Evolutionary conservation across 2,329 filamentous ascomycete genomes (phyloP).

Genomic region (Neopestalotiopsis rosae): DNA sequence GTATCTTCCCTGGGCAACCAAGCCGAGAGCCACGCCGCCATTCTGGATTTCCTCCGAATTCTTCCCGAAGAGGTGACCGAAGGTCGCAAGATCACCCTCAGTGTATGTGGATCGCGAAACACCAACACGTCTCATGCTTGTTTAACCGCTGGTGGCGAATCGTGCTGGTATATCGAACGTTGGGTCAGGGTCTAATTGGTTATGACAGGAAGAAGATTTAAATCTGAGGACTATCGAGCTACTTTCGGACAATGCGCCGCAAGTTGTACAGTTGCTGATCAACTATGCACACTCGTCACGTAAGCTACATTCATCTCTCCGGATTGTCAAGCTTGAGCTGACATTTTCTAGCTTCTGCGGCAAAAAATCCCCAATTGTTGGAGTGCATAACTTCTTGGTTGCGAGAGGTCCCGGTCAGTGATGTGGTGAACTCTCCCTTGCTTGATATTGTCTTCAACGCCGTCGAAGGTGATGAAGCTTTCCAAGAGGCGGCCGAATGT

Average conservation of each 20-base stretch:
- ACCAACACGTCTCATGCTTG: conserved; percentile 47
- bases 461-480: conserved; percentile 75
- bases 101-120: conserved; percentile 81
- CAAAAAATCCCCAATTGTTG: conserved; percentile 87
- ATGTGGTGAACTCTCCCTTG: conserved; percentile 84
- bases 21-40: conserved; percentile 80
- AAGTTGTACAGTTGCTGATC: conserved; percentile 85
- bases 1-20: conserved; percentile 79
- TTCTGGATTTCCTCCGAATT: conserved; percentile 95
- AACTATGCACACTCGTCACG: conserved; percentile 92
- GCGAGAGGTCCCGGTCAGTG: conserved; percentile 83
- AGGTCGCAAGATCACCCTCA: conserved; percentile 98
- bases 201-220: conserved; percentile 91
- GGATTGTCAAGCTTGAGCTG: conserved; percentile 28
- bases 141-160: conserved; percentile 31
- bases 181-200: conserved; percentile 51
- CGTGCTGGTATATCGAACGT: conserved; percentile 36
- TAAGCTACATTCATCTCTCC: conserved; percentile 50
- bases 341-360: conserved; percentile 65
- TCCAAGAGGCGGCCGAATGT: conserved; percentile 89
- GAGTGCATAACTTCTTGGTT: conserved; percentile 98
- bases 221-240: conserved; percentile 84
- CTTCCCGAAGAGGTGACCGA: conserved; percentile 98
- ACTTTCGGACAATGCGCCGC: conserved; percentile 85
- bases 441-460: conserved; percentile 82